Conservation (phyloP, 371 early-diverging fungal species). For the Thermomucor indicae-seudaticae region DNA sequence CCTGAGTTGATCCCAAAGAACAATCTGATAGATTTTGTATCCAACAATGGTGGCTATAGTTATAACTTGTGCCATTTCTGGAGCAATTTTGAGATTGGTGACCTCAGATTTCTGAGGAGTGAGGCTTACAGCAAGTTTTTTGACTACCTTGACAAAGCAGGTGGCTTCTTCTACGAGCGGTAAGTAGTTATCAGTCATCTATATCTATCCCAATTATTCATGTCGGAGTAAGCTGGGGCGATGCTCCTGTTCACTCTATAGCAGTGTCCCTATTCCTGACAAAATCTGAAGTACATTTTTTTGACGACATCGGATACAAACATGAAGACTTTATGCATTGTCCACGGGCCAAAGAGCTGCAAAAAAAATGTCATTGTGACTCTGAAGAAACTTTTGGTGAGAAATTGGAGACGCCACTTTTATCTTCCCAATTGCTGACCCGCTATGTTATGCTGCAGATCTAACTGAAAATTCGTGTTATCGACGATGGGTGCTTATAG, state of each 20-base stretch:
- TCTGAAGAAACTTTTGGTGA: constrained; percentile 52
- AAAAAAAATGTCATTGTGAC: constrained; percentile 64
- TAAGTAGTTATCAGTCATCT: not conserved
- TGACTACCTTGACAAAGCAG: constrained; percentile 75
- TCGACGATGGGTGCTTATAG: not conserved
- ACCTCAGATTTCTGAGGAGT: constrained; percentile 75
- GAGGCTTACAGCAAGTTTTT: constrained; percentile 72
- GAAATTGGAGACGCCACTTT: too few relatives aligned
- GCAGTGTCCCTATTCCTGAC: constrained; percentile 66
- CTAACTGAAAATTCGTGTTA: not conserved
- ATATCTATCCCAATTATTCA: not conserved
- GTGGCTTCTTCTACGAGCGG: constrained; percentile 94
- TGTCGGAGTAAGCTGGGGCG: constrained; percentile 71
- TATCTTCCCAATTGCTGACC: not conserved
- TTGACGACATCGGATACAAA: constrained; percentile 80
- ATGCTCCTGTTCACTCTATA: constrained; percentile 94
- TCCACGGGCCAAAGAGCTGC: constrained; percentile 45
- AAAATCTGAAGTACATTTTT: constrained; percentile 79
- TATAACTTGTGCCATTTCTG: constrained; percentile 91
- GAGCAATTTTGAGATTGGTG: constrained; percentile 97
- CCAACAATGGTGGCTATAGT: constrained; percentile 23
- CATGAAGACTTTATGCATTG: constrained; percentile 70
- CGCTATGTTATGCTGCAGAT: not conserved
- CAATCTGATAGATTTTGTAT: constrained; percentile 30
- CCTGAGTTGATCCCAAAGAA: constrained; percentile 32